Conservation (phyloP, 129 eudicot genomes). For the Logfia minima region DNA sequence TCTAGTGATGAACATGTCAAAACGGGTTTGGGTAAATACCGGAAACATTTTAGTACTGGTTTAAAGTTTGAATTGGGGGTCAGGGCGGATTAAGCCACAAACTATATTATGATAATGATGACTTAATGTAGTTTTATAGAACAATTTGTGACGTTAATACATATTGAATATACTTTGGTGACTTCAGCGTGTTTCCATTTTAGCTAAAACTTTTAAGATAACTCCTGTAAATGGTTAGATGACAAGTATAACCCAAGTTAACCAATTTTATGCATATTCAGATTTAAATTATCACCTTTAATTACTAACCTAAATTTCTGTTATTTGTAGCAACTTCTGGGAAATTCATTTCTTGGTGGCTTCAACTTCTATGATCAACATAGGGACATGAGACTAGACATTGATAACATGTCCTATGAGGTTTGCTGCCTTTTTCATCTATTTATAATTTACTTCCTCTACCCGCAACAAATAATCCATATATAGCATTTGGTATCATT, state of each 20-base stretch:
- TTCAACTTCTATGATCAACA: constrained; percentile 74
- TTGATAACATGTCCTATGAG: constrained; percentile 99
- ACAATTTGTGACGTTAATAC: not conserved
- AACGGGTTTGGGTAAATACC: not conserved
- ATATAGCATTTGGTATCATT: not conserved
- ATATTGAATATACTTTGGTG: constrained; percentile 4
- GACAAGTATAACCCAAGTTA: not conserved
- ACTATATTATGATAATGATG: not conserved
- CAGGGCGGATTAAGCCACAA: not conserved
- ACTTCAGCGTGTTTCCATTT: not conserved
- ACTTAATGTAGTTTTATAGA: not conserved
- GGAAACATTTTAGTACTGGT: not conserved
- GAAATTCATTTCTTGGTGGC: constrained; percentile 63
- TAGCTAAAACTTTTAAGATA: not conserved
- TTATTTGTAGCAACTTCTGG: constrained; percentile 60
- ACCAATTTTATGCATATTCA: not conserved
- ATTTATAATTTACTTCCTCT: not conserved
- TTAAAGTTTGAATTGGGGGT: not conserved
- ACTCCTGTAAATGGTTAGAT: not conserved
- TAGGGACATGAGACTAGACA: constrained; percentile 90
- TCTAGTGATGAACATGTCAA: not conserved
- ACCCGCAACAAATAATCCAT: constrained; percentile 6
- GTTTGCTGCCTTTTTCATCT: constrained; percentile 33
- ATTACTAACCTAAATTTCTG: not conserved
- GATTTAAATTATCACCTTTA: not conserved